Base-by-base conservation (phyloP, 192 early-diverging fungal species). In the Dimargaris verticillata region DNA sequence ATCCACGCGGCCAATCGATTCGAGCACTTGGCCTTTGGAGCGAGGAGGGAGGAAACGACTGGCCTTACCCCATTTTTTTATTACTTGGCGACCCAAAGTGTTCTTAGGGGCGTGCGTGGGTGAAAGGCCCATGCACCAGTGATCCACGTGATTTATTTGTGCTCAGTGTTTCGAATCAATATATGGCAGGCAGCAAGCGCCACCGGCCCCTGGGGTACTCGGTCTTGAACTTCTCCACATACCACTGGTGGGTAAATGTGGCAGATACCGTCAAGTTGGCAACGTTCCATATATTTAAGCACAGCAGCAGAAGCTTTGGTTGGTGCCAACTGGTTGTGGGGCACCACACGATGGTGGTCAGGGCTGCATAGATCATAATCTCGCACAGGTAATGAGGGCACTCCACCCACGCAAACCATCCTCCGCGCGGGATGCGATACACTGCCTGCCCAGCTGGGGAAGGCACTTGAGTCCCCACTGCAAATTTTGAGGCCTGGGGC, bases 301-400 rank as follows among this genome's bases (percentile, higher is more conserved):
- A 62, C 22, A 75, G 29, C 9, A 80, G 44, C 0, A 70, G 68
- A 43, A 44, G 42, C 64, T 28, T 43, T 26, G 58, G 58, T 9
- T 17, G 22, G 29, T 10, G 46, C 46, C 12, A 41, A 22, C 28
- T 28, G 2, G 7, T 38, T 61, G 0, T 49, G 26, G 0, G 48
- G 15, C 4, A 29, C 24, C 17, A 43, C 45, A 11, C 28, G 18
- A 84, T 63, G 38, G 73, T 74, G 17, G 84, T 62, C 3, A 52
- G 25, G 25, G 75, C 74, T 28, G 77, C 10, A 62, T 88, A 88
- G 20, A 88, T 68, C 4, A 88, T 54, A 51, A 88, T 83, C 64
- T 88, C 86, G 55, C 79, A 78, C 18, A 82, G 72, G 59, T 83
- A 88, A 68, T 88, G 86, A 28, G 86, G 83, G 3, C 74, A 70